Percentiles rank a stretch among this genome's conserved stretches.
Evolutionary conservation across 2,329 filamentous ascomycete genomes (phyloP).

Genomic region (Sclerotinia minor): DNA sequence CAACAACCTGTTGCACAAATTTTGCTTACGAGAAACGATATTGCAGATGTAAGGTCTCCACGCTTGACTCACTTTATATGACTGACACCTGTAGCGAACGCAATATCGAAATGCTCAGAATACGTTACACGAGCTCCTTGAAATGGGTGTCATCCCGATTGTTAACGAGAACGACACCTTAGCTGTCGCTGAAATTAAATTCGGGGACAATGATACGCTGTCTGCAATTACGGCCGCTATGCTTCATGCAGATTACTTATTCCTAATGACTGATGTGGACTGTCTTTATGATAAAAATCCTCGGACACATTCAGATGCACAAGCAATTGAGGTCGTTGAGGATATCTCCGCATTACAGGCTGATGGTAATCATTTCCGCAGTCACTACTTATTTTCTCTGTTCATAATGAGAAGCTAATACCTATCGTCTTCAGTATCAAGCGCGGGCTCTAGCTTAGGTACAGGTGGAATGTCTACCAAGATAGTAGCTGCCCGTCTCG

Average conservation of each 20-base stretch:
- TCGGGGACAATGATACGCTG: conserved; percentile 96
- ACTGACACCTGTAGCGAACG: conserved; percentile 59
- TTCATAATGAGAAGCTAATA: not conserved
- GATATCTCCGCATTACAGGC: conserved; percentile 81
- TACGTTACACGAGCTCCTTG: conserved; percentile 83
- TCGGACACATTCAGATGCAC: conserved; percentile 77
- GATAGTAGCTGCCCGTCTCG: conserved; percentile 87
- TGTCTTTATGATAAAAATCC: conserved; percentile 97
- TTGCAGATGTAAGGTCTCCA: conserved; percentile 71
- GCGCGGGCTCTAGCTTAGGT: conserved; percentile 81
- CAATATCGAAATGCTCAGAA: conserved; percentile 97
- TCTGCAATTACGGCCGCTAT: conserved; percentile 96
- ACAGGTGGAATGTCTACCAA: conserved; percentile 98
- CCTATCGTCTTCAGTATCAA: conserved; percentile 62
- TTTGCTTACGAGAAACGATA: conserved; percentile 90
- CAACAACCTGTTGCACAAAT: conserved; percentile 93
- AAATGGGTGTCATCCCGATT: conserved; percentile 96
- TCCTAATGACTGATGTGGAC: conserved; percentile 98
- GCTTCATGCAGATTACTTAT: conserved; percentile 94
- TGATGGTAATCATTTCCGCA: conserved; percentile 57
- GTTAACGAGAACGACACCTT: conserved; percentile 99
- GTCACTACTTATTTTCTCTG: not conserved
- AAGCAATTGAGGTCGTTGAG: conserved; percentile 87
- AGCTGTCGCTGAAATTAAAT: conserved; percentile 97
- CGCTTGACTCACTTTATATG: conserved; percentile 23